A percentile compares a stretch with the other conserved stretches of the same genome.
These are phyloP conservation scores for Bassia scoparia DNA, from an alignment of 148 eudicot genomes.

Conservation along the genomic window DNA sequence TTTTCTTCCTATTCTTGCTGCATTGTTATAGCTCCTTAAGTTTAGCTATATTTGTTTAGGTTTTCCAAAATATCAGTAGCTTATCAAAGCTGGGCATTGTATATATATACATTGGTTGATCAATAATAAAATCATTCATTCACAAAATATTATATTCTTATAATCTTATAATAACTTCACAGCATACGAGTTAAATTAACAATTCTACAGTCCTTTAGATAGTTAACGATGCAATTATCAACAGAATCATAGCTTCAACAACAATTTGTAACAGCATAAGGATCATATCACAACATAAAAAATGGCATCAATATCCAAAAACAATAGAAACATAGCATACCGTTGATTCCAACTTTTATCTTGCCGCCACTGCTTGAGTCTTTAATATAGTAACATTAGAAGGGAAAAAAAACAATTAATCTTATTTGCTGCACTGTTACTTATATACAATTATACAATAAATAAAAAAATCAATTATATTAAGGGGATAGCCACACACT, in stretches of 20 bases:
- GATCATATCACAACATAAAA: neutral
- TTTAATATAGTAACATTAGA: no score
- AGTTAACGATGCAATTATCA: neutral
- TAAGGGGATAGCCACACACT: conserved; percentile 39
- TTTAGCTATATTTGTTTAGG: no score
- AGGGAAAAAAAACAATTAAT: conserved; percentile 3
- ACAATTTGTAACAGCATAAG: neutral
- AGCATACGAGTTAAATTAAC: neutral
- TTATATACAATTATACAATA: neutral
- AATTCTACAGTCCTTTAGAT: neutral
- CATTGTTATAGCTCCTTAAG: no score
- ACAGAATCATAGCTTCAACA: neutral
- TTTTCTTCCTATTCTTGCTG: no score
- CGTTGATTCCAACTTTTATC: conserved; percentile 86
- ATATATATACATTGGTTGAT: no score
- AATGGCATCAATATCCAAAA: neutral
- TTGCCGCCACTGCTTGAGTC: conserved; percentile 60
- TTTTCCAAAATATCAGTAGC: no score
- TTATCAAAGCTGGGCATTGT: no score
- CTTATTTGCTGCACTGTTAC: neutral
- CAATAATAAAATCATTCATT: no score
- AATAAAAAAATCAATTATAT: neutral
- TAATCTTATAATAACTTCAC: neutral
- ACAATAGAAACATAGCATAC: conserved; percentile 37
- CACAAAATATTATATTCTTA: no score